A percentile compares a stretch with the other conserved stretches of the same genome.
These are phyloP conservation scores for Ophidiomyces ophidiicola DNA, from an alignment of 2,329 filamentous ascomycete genomes.

Conservation along the genomic window DNA sequence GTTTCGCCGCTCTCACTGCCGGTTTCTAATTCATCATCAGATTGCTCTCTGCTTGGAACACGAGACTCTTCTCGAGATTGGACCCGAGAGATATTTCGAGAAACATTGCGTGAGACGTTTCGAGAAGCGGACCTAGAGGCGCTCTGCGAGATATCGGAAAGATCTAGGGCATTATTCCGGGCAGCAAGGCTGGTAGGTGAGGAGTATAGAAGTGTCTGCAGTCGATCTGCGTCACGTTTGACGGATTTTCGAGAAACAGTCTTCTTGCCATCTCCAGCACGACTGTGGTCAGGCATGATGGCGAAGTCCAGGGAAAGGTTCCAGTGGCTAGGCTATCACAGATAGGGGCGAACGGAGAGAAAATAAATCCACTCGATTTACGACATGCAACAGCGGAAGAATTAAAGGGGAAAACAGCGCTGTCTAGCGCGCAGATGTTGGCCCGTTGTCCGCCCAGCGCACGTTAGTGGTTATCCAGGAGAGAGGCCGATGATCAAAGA, in stretches of 20 bases:
- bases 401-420: too few relatives aligned
- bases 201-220: neutral
- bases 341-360: too few relatives aligned
- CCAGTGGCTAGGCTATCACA: too few relatives aligned
- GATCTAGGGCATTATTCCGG: conserved; percentile 26
- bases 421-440: too few relatives aligned
- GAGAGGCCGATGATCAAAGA: too few relatives aligned
- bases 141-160: conserved; percentile 42
- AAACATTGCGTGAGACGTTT: conserved; percentile 41
- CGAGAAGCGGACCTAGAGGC: conserved; percentile 43
- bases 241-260: conserved; percentile 48
- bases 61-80: conserved; percentile 44
- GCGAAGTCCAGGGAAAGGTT: neutral
- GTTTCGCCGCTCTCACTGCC: conserved; percentile 31
- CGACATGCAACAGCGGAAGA: too few relatives aligned
- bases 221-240: conserved; percentile 9
- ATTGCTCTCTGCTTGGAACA: conserved; percentile 23
- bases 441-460: too few relatives aligned
- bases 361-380: too few relatives aligned
- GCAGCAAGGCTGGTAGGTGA: conserved; percentile 1
- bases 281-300: conserved; percentile 40
- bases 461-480: too few relatives aligned
- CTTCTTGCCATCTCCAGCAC: conserved; percentile 53
- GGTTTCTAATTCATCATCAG: conserved; percentile 5
- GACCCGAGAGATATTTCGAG: conserved; percentile 41